Evolutionary conservation across 225 moss, liverwort and hornwort species (phyloP), one percentile per base, ranked within the genome.

Genomic region (Ulota crispa): DNA sequence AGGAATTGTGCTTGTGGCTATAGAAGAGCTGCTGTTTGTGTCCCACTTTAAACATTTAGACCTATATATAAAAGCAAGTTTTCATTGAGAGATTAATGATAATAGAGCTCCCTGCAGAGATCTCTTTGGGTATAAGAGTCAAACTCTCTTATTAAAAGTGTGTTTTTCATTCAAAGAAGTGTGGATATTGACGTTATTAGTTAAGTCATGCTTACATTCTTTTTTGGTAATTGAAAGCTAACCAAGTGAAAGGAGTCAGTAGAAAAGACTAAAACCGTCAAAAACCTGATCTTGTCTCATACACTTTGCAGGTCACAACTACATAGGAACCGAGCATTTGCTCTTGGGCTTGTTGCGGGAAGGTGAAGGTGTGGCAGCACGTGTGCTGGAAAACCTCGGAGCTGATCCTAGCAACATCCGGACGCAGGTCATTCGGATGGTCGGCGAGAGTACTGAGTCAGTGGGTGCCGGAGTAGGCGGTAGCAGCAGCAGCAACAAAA

Each of bases 321-420:
- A 95, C 74, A 95, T 95, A 37, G 95, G 95, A 76, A 95, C 95
- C 19, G 95, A 95, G 89, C 95, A 95, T 67, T 83, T 95, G 83
- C 92, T 95, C 41, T 81, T 95, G 67, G 95, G 95, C 1, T 80
- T 95, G 61, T 83, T 95, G 68, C 89, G 95, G 39, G 95, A 95
- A 76, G 95, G 95, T 41, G 95, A 95, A 80, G 95, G 95, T 76
- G 97, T 97, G n/a, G 97, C 97, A 37, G 97, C 97, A 9, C 95
- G 97, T 57, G 97, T 97, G n/a, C 87, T 97, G 59, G 97, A 97
- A 73, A 97, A 97, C 63, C 93, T 97, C 23, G 97, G 97, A 43
- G 97, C 97, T 57, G 97, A 97, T 80, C 95, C 97, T 2, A 94
- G 97, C 90, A 97, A 97, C 41, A 97, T 97, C 62, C 93, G 97